These are phyloP conservation scores for Takashimella koratensis DNA, from an alignment of 1,284 basidiomycete genomes.

Conservation along the genomic window DNA sequence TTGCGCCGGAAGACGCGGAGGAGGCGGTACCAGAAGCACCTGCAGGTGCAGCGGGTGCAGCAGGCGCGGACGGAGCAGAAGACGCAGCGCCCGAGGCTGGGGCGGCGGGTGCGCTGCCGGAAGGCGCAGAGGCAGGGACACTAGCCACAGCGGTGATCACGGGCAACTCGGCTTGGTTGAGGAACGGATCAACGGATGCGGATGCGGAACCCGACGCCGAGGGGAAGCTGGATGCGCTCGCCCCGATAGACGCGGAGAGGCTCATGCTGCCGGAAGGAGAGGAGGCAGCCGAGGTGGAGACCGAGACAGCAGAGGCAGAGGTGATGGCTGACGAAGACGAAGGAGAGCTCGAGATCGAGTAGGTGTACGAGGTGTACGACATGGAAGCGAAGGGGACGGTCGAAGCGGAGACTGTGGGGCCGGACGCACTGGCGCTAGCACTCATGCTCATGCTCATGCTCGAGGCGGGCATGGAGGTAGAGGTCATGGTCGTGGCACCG, in stretches of 20 bases:
- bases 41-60: constrained; percentile 54
- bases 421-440: constrained; percentile 1
- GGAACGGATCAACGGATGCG: constrained; percentile 7
- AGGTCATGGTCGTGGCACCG: not conserved
- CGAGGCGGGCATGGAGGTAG: not conserved
- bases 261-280: not conserved
- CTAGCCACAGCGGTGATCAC: not conserved
- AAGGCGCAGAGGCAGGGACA: constrained; percentile 3
- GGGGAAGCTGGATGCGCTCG: not conserved
- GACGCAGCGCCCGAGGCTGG: constrained; percentile 19
- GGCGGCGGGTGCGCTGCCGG: constrained; percentile 10
- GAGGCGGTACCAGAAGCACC: constrained; percentile 29
- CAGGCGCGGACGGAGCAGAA: constrained; percentile 38
- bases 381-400: constrained; percentile 14
- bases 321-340: constrained; percentile 55
- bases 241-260: not conserved
- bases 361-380: constrained; percentile 5
- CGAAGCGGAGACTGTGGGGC: constrained; percentile 18
- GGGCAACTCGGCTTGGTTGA: not conserved
- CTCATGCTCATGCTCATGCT: not conserved
- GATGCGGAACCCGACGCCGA: constrained; percentile 29
- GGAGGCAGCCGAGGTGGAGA: constrained; percentile 8
- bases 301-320: constrained; percentile 45
- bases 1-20: not conserved
- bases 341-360: constrained; percentile 26